Evolutionary conservation across 352 stramenopile genomes (phyloP), one percentile per base, ranked within the genome.

Genomic region (Globisporangium uncinulatum): DNA sequence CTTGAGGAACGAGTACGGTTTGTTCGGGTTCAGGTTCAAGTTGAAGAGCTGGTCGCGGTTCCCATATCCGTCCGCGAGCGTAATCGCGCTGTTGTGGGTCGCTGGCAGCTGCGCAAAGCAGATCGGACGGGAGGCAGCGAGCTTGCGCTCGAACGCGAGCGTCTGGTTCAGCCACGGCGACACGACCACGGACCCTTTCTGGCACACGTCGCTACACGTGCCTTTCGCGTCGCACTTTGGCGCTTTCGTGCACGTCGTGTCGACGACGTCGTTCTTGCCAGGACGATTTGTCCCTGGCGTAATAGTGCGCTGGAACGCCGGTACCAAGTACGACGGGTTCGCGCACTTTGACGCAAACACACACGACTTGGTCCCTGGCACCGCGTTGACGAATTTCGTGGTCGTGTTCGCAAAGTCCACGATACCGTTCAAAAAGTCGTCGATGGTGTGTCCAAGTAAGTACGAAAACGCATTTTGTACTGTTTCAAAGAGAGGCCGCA

Each of bases 81-180:
- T 88, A 39, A 87, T 93, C 15, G 69, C 82, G 34, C 72, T 86
- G 66, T 95, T 95, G 67, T 95, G 85, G 3, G 80, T 88, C 8
- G 64, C 83, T 3, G 74, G 70, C 14, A 92, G 63, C 31, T 87
- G 72, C 45, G 81, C 71, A 37, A 71, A 74, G 63, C 85, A 95
- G 31, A 92, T 70, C 10, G 78, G 73, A 36, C 75, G 62, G 11
- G 63, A 64, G 67, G 89, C 89, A 11, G 80, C 72, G 7, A 87
- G 67, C 44, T 84, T 86, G 29, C 80, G 80, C 69, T 93, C 79
- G 48, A 86, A 76, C 45, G 67, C 63, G 17, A 90, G 51, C 0
- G 83, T 80, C 8, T 69, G 73, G 45, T 67, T 62, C 11, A 86
- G 70, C 79, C 76, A 93, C 46, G 62, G 56, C 14, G 69, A 69